Evolutionary conservation across 345 rosid genomes (phyloP).

Genomic region (Acer yangbiense): DNA sequence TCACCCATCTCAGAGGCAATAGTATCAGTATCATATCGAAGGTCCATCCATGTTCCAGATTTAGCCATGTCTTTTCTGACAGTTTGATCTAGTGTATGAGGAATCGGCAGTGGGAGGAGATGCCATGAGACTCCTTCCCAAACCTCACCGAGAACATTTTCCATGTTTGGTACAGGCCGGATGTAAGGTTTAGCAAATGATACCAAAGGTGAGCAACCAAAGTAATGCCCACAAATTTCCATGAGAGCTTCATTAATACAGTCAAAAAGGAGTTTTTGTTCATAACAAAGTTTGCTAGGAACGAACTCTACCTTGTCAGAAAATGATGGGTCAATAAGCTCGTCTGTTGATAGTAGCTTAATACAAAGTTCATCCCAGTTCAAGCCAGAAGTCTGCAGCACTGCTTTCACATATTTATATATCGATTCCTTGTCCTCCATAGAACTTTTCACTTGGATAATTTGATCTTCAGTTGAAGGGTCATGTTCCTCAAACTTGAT

Average conservation of each 20-base stretch:
- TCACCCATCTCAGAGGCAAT: slow-evolving; percentile 54
- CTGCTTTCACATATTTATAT: slow-evolving; percentile 52
- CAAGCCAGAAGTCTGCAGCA: slow-evolving; percentile 55
- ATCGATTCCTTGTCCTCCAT: slow-evolving; percentile 50
- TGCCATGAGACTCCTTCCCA: slow-evolving; percentile 75
- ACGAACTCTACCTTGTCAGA: slow-evolving; percentile 54
- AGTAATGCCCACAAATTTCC: slow-evolving; percentile 51
- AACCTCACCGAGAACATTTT: slow-evolving; percentile 47
- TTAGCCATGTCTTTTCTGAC: slow-evolving; percentile 71
- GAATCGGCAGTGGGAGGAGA: slow-evolving; percentile 63
- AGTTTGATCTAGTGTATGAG: slow-evolving; percentile 72
- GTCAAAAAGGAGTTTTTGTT: slow-evolving; percentile 63
- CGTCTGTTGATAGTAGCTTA: slow-evolving; percentile 59
- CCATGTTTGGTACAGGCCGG: slow-evolving; percentile 48
- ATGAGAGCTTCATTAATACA: slow-evolving; percentile 75
- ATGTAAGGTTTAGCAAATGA: slow-evolving; percentile 49
- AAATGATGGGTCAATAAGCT: slow-evolving; percentile 64
- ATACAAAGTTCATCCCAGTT: slow-evolving; percentile 71
- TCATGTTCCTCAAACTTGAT: slow-evolving; percentile 67
- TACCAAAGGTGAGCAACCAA: slow-evolving; percentile 54
- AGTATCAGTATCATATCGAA: slow-evolving; percentile 43
- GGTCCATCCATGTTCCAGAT: slow-evolving; percentile 70
- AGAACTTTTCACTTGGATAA: slow-evolving; percentile 36
- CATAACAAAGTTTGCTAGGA: slow-evolving; percentile 50
- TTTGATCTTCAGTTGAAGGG: slow-evolving; percentile 33